Percentiles rank a stretch among this genome's conserved stretches.
These are phyloP conservation scores for Ensete ventricosum DNA, from an alignment of 176 grass and related monocot species.

Conservation along the genomic window DNA sequence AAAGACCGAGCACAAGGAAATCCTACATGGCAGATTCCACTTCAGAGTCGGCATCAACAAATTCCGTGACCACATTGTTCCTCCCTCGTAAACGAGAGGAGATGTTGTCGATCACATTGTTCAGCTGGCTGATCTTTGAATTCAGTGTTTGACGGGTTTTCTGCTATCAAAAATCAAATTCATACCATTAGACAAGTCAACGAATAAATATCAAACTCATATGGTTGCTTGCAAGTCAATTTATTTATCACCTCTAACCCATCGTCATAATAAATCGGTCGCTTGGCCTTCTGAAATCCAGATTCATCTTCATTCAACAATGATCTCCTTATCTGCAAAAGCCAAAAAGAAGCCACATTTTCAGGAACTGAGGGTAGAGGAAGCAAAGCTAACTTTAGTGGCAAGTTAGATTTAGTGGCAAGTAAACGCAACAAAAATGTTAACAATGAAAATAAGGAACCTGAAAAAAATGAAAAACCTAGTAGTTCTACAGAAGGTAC, in stretches of 20 bases:
- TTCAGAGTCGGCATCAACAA: conserved; percentile 6
- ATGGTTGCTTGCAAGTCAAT: neutral
- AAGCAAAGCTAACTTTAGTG: no score
- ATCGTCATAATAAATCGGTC: conserved; percentile 26
- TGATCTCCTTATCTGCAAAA: conserved; percentile 28
- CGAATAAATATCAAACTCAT: neutral
- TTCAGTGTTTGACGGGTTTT: conserved; percentile 43
- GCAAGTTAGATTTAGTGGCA: no score
- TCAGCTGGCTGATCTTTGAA: conserved; percentile 45
- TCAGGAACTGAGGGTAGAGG: neutral
- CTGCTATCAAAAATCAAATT: conserved; percentile 13
- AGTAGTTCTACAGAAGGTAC: no score
- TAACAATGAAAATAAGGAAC: no score
- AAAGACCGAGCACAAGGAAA: neutral
- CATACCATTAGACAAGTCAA: neutral
- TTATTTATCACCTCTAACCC: conserved; percentile 30
- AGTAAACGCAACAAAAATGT: no score
- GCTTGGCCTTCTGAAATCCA: conserved; percentile 32
- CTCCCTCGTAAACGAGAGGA: conserved; percentile 29
- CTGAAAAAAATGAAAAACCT: no score
- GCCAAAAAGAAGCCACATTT: neutral
- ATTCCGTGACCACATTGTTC: neutral
- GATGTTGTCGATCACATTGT: conserved; percentile 37
- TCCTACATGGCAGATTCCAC: conserved; percentile 8
- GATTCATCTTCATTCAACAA: conserved; percentile 36